Evolutionary conservation across 495 filamentous ascomycete species (phyloP).

Genomic region (Daldinia bambusicola): DNA sequence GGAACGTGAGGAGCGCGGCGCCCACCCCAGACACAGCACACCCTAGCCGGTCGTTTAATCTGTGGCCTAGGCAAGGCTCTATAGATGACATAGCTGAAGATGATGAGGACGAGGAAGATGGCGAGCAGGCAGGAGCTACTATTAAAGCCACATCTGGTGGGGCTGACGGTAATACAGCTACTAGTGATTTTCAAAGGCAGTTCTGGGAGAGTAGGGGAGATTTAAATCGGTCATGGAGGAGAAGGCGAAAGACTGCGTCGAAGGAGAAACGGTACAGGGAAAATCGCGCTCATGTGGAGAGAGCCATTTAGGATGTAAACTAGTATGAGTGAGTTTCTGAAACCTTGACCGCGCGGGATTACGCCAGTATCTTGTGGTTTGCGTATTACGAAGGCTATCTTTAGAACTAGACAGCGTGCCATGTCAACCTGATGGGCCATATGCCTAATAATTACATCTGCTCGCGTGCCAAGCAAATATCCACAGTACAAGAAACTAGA

Average conservation of each 20-base stretch:
- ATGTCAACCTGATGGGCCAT: too few species aligned
- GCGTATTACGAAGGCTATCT: too few species aligned
- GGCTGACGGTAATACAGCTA: constrained; percentile 44
- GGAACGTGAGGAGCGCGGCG: constrained; percentile 82
- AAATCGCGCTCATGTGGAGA: constrained; percentile 70
- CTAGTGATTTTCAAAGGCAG: constrained; percentile 82
- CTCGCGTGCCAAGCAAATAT: too few species aligned
- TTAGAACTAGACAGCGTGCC: too few species aligned
- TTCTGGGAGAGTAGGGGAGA: constrained; percentile 94
- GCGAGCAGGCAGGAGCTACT: constrained; percentile 52
- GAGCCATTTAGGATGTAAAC: constrained; percentile 49
- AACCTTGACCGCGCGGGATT: too few species aligned
- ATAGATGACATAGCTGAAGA: constrained; percentile 52
- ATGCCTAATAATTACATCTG: too few species aligned
- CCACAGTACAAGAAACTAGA: too few species aligned
- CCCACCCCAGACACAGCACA: constrained; percentile 95
- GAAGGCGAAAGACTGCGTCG: constrained; percentile 76
- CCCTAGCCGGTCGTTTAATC: constrained; percentile 64
- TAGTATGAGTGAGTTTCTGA: too few species aligned
- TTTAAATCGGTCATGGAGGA: constrained; percentile 91
- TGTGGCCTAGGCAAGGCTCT: constrained; percentile 55
- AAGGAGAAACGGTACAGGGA: constrained; percentile 91
- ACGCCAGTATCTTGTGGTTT: too few species aligned
- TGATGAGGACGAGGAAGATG: constrained; percentile 48
- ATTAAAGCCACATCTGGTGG: constrained; percentile 24